Evolutionary conservation across 371 early-diverging fungal genomes (phyloP), one percentile per base, ranked within the genome.

Genomic region (Actinomucor elegans): DNA sequence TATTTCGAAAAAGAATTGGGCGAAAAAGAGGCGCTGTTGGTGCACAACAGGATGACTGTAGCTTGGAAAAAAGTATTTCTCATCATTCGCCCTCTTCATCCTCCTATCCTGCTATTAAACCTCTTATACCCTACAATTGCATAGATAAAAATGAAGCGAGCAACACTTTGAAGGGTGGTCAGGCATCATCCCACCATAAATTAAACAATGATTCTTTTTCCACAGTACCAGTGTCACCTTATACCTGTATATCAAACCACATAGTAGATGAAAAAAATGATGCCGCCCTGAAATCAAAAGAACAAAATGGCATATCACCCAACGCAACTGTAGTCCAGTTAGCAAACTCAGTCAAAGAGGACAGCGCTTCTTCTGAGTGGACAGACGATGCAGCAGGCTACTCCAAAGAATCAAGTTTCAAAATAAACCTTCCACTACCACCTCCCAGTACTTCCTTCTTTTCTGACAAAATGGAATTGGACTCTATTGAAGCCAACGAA

Each of bases 391-490:
- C 23, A 23, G 1, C 33, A n/a, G 2, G 14, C 15, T 12, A 20
- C 7, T 17, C 14, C 34, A 3, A 20, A 34, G 7, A 12, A 24
- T 33, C 28, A 35, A 29, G 20, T 23, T 14, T 27, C 12, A 54
- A 46, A 49, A 47, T 57, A 23, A 37, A 12, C 48, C 56, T 34
- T 11, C 70, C 70, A 6, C 29, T 64, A 29, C 65, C 67, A 12
- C 73, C 73, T 15, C 44, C 54, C 7, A 51, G 49, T 3, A 48
- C 58, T 9, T 75, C 66, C 17, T 54, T 71, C n/a, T 71, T 75
- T 61, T 59, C 67, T 8, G 75, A 75, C 48, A 75, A 75, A 24
- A 56, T 75, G 55, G 75, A 75, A 42, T 18, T 75, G 12, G 61
- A 71, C 31, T 64, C 69, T 2, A 50, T 57, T 0, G 71, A 73